Conservation (phyloP, 495 filamentous ascomycete genomes). For the Aspergillus haitiensis region DNA sequence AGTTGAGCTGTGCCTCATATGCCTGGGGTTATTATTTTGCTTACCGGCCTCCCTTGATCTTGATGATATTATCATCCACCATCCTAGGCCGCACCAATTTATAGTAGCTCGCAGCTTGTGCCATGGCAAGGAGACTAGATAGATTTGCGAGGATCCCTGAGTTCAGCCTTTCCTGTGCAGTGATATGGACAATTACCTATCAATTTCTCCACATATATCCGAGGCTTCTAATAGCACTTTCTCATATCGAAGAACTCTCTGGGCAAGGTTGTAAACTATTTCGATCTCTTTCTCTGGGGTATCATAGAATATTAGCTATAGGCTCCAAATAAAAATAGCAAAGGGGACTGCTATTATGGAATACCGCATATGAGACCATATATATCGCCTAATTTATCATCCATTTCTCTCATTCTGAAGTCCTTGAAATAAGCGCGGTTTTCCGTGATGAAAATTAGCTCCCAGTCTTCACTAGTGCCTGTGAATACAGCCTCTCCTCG, state of each 20-base stretch:
- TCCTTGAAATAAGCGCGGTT: conserved; percentile 85
- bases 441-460: conserved; percentile 72
- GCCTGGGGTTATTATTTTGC: conserved; percentile 3
- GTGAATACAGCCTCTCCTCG: conserved; percentile 63
- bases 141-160: not conserved
- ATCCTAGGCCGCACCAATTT: conserved; percentile 70
- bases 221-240: conserved; percentile 64
- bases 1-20: conserved; percentile 11
- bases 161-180: not conserved
- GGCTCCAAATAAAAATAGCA: not conserved
- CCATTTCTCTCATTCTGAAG: conserved; percentile 77
- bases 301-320: not conserved
- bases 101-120: conserved; percentile 74
- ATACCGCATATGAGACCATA: conserved; percentile 79
- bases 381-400: conserved; percentile 79
- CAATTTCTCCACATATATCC: conserved; percentile 81
- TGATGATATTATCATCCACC: conserved; percentile 68
- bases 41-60: conserved; percentile 77
- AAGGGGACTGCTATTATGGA: conserved; percentile 15
- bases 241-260: conserved; percentile 70
- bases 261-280: conserved; percentile 76
- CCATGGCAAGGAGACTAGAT: conserved; percentile 73
- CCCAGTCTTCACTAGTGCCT: conserved; percentile 67
- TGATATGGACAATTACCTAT: conserved; percentile 51
- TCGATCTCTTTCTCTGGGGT: conserved; percentile 83